phyloP scores from a whole-genome alignment of 176 grass and related monocot species.

The Canna indica region DNA sequence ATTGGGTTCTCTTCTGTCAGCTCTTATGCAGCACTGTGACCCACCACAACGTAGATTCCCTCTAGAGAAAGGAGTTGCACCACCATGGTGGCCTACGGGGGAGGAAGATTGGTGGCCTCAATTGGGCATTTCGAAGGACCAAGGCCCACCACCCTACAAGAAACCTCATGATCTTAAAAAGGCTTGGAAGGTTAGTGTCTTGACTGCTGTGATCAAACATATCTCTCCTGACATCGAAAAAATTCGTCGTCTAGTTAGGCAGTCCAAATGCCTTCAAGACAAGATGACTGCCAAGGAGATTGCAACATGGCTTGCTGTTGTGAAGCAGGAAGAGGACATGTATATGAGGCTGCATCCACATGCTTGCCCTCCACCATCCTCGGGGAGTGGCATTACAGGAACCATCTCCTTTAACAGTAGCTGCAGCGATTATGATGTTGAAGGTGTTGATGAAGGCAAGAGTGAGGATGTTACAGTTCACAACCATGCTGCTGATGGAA shows the following conservation, averaged over 20 bases:
- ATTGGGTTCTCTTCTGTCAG: constrained; percentile 77
- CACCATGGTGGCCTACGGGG: constrained; percentile 88
- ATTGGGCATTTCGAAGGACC: constrained; percentile 62
- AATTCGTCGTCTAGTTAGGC: constrained; percentile 72
- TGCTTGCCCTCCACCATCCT: constrained; percentile 20
- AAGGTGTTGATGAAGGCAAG: constrained; percentile 54
- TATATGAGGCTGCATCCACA: constrained; percentile 63
- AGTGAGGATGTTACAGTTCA: constrained; percentile 40
- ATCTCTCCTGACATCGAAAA: constrained; percentile 97
- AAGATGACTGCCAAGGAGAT: constrained; percentile 99
- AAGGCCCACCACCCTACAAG: constrained; percentile 81
- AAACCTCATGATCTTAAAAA: constrained; percentile 99
- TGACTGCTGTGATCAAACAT: constrained; percentile 98
- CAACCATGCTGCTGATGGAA: constrained; percentile 27
- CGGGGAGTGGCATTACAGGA: constrained; percentile 27
- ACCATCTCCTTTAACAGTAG: constrained; percentile 64
- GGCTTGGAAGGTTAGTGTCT: constrained; percentile 91
- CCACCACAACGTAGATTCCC: constrained; percentile 89
- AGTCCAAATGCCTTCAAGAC: constrained; percentile 97
- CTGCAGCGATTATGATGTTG: constrained; percentile 82
- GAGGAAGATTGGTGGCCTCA: constrained; percentile 73
- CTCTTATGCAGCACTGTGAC: constrained; percentile 97
- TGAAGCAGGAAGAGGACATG: constrained; percentile 92
- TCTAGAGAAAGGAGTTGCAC: constrained; percentile 77
- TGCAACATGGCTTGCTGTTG: constrained; percentile 72